These are phyloP conservation scores for Coniosporium tulheliwenetii DNA, from an alignment of 2,329 filamentous ascomycete species.

Conservation along the genomic window DNA sequence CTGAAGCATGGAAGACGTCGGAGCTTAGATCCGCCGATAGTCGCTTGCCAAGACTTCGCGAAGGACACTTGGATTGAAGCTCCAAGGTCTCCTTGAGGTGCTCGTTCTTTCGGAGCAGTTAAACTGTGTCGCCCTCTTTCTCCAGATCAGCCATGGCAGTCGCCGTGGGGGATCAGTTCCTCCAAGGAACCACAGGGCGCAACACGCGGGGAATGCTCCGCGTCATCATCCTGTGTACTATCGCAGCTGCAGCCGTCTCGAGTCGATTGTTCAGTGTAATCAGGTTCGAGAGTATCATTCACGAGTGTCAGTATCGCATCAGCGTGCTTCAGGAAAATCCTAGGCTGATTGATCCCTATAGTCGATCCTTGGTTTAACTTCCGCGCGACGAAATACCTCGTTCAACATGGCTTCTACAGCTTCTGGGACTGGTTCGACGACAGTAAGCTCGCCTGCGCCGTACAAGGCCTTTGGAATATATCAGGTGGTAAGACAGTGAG, in stretches of 20 bases:
- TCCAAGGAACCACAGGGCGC: constrained; percentile 63
- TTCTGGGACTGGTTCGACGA: constrained; percentile 99
- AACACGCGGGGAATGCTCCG: constrained; percentile 75
- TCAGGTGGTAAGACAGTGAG: not conserved
- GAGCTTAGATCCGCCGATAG: too few relatives aligned
- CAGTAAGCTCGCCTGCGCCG: constrained; percentile 37
- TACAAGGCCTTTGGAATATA: not conserved
- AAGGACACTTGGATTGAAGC: too few relatives aligned
- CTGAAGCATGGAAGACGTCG: too few relatives aligned
- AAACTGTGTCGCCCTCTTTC: too few relatives aligned
- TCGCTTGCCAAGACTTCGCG: too few relatives aligned
- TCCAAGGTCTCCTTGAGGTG: too few relatives aligned
- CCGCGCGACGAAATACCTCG: constrained; percentile 91
- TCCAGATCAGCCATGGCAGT: constrained; percentile 16
- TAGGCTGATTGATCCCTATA: constrained; percentile 24
- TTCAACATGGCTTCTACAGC: constrained; percentile 92
- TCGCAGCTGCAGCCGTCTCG: constrained; percentile 79
- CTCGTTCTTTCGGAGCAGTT: too few relatives aligned
- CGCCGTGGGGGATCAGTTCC: constrained; percentile 33
- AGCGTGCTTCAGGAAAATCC: not conserved
- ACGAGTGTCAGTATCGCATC: constrained; percentile 66
- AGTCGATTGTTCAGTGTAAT: constrained; percentile 98
- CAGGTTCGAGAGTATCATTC: constrained; percentile 97
- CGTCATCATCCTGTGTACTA: constrained; percentile 77
- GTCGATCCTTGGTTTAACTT: constrained; percentile 99